Conservation (phyloP, 345 rosid genomes). For the Clausena lansium region DNA sequence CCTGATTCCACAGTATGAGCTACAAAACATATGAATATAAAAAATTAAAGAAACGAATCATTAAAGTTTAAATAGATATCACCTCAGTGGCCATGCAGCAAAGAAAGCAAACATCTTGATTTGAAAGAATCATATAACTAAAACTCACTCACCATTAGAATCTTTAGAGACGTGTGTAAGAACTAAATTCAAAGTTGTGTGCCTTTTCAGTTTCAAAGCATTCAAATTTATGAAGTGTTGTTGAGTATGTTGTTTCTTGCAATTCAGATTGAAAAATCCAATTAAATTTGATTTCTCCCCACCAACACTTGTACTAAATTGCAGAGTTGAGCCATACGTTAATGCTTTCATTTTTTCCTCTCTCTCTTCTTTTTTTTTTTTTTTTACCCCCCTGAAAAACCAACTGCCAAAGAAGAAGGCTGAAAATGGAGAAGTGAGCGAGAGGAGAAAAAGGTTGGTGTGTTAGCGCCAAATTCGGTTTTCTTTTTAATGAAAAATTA, state of each 20-base stretch:
- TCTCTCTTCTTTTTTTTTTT: neutral
- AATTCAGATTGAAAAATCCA: neutral
- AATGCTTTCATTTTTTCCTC: neutral
- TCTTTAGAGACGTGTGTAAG: neutral
- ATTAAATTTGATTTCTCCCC: neutral
- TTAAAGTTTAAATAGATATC: neutral
- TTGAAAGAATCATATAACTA: neutral
- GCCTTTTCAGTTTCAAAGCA: neutral
- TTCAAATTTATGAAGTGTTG: neutral
- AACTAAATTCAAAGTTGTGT: neutral
- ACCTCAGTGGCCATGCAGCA: neutral
- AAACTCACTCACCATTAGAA: constrained; percentile 2
- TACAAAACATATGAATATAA: constrained; percentile 1
- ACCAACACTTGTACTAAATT: neutral
- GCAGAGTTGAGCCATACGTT: neutral
- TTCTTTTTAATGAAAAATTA: too few species aligned
- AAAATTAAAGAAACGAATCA: neutral
- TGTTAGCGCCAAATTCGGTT: neutral
- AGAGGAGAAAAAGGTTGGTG: neutral
- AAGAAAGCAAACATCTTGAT: neutral
- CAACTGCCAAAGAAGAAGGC: neutral
- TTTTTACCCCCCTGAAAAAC: too few species aligned
- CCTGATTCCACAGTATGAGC: constrained; percentile 24
- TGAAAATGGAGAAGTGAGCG: neutral
- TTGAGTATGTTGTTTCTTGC: neutral